phyloP scores from a whole-genome alignment of 2,329 filamentous ascomycete species.

The Trichoderma hamatum region DNA sequence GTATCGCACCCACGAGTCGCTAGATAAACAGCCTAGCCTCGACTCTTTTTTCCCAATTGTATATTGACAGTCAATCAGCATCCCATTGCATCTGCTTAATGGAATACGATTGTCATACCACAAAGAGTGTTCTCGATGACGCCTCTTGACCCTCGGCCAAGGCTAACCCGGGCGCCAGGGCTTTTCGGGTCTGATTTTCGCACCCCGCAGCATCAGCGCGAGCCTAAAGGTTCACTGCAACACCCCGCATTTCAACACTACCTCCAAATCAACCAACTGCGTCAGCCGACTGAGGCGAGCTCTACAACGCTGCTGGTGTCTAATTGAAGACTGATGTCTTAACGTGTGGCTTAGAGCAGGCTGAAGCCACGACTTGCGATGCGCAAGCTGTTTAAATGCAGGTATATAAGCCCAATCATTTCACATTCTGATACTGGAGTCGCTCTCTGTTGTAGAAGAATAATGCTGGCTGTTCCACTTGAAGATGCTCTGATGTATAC shows the following conservation, averaged over 20 bases:
- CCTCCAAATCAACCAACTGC: neutral
- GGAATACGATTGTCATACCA: neutral
- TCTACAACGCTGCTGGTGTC: neutral
- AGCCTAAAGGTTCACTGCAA: neutral
- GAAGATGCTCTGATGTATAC: neutral
- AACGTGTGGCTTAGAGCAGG: neutral
- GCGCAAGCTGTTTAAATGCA: neutral
- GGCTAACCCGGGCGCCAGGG: neutral
- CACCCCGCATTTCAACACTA: conserved; percentile 13
- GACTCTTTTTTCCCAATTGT: no score
- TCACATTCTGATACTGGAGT: neutral
- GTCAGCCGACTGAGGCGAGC: neutral
- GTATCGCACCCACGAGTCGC: no score
- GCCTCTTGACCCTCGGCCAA: neutral
- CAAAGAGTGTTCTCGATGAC: neutral
- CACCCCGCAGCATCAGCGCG: neutral
- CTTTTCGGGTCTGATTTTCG: neutral
- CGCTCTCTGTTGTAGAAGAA: neutral
- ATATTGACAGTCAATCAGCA: neutral
- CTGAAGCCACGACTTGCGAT: neutral
- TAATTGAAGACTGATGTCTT: neutral
- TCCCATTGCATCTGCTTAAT: neutral
- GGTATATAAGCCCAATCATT: neutral
- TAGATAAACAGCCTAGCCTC: no score
- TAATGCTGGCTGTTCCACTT: neutral